phyloP scores from a whole-genome alignment of 1,139 yeast genomes.

The Taphrina communis region DNA sequence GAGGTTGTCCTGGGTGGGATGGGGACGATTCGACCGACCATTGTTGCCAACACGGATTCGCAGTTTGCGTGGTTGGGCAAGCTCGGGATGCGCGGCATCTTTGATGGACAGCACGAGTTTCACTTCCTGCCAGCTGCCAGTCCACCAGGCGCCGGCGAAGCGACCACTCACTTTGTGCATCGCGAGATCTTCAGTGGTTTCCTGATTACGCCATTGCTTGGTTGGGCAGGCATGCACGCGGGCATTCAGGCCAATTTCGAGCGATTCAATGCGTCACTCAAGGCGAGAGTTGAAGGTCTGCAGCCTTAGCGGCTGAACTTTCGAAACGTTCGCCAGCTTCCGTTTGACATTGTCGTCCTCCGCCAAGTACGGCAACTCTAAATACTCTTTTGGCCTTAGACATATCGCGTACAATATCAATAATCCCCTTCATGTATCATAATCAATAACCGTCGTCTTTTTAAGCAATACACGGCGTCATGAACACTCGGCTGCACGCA shows the following conservation, averaged over 20 bases:
- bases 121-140: neutral
- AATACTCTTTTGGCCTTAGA: too few relatives aligned
- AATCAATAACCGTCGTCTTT: too few relatives aligned
- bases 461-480: too few relatives aligned
- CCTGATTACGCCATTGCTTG: neutral
- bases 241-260: conserved; percentile 2
- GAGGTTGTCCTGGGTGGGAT: neutral
- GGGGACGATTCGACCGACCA: conserved; percentile 1
- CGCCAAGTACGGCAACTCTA: too few relatives aligned
- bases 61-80: conserved; percentile 1
- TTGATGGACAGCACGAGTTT: conserved; percentile 8
- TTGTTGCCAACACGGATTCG: neutral
- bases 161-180: neutral
- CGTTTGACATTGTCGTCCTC: too few relatives aligned
- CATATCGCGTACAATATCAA: too few relatives aligned
- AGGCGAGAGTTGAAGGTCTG: neutral
- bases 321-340: too few relatives aligned
- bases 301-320: neutral
- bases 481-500: too few relatives aligned
- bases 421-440: too few relatives aligned
- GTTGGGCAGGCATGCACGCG: neutral
- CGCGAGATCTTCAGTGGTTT: neutral
- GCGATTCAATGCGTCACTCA: neutral
- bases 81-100: neutral
- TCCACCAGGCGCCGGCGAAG: neutral